Evolutionary conservation across 2,329 filamentous ascomycete species (phyloP).

Genomic region (Colletotrichum orbiculare): DNA sequence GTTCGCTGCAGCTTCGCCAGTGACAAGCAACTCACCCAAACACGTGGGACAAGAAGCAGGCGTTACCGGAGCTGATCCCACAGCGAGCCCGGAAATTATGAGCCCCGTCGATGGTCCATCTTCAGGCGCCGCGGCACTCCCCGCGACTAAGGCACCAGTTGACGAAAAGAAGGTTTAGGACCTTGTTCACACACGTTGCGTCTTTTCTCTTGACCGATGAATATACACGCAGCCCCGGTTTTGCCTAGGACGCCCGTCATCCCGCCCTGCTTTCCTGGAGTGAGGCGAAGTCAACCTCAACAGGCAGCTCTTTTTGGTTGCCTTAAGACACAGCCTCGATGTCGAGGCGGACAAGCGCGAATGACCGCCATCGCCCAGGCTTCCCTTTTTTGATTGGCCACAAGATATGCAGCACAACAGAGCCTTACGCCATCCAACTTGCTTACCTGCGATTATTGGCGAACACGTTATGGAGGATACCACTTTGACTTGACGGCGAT

Average conservation of each 20-base stretch:
- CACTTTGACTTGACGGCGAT: slow-evolving; percentile 20
- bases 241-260: neutral
- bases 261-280: slow-evolving; percentile 17
- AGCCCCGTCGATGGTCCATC: slow-evolving; percentile 31
- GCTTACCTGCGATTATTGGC: slow-evolving; percentile 1
- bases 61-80: slow-evolving; percentile 48
- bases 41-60: slow-evolving; percentile 61
- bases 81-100: slow-evolving; percentile 30
- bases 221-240: slow-evolving; percentile 6
- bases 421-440: slow-evolving; percentile 21
- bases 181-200: neutral
- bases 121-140: slow-evolving; percentile 5
- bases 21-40: slow-evolving; percentile 35
- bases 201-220: slow-evolving; percentile 1
- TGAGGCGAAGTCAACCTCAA: slow-evolving; percentile 24
- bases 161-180: slow-evolving; percentile 31
- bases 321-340: slow-evolving; percentile 15
- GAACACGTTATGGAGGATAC: slow-evolving; percentile 27
- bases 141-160: slow-evolving; percentile 19
- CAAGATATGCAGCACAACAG: slow-evolving; percentile 3
- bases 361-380: slow-evolving; percentile 15
- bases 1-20: slow-evolving; percentile 37
- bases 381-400: slow-evolving; percentile 14
- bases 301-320: slow-evolving; percentile 8
- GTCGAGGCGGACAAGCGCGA: slow-evolving; percentile 14